Percentiles rank a stretch among this genome's conserved stretches.
phyloP scores from a whole-genome alignment of 371 early-diverging fungal species.

The Mortierella sp. region DNA sequence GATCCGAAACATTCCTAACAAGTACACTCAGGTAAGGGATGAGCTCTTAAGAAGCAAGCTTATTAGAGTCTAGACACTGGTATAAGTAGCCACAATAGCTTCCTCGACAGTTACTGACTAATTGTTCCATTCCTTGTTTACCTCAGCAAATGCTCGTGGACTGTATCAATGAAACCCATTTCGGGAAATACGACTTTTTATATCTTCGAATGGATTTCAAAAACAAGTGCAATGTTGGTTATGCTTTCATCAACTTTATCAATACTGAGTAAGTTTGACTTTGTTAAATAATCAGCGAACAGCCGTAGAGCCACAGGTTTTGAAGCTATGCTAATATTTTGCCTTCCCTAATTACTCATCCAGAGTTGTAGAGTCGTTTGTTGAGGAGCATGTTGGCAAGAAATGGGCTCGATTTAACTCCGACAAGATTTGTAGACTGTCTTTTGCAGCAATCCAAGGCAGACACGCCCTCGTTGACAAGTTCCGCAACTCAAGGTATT shows the following conservation, averaged over 20 bases:
- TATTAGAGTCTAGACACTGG: too few relatives aligned
- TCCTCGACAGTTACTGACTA: too few relatives aligned
- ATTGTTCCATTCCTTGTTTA: not conserved
- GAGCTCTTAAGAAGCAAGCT: not conserved
- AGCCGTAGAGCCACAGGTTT: too few relatives aligned
- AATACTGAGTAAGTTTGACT: conserved; percentile 60
- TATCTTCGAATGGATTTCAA: conserved; percentile 94
- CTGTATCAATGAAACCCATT: conserved; percentile 82
- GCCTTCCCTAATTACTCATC: not conserved
- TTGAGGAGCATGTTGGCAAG: conserved; percentile 82
- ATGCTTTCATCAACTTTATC: conserved; percentile 93
- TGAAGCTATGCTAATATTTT: not conserved
- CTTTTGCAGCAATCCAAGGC: conserved; percentile 94
- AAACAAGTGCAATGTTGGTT: conserved; percentile 89
- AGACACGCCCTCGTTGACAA: conserved; percentile 82
- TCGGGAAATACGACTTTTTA: conserved; percentile 84
- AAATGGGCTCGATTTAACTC: conserved; percentile 90
- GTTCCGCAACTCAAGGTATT: conserved; percentile 83
- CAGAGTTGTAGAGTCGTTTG: conserved; percentile 78
- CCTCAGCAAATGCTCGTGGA: conserved; percentile 82
- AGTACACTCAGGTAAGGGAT: conserved; percentile 77
- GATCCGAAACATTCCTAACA: conserved; percentile 95
- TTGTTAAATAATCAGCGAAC: not conserved
- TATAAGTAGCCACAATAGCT: too few relatives aligned
- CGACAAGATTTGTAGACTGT: conserved; percentile 86